These are phyloP conservation scores for Lasiodiplodia sp. DNA, from an alignment of 2,329 filamentous ascomycete genomes.

Conservation along the genomic window DNA sequence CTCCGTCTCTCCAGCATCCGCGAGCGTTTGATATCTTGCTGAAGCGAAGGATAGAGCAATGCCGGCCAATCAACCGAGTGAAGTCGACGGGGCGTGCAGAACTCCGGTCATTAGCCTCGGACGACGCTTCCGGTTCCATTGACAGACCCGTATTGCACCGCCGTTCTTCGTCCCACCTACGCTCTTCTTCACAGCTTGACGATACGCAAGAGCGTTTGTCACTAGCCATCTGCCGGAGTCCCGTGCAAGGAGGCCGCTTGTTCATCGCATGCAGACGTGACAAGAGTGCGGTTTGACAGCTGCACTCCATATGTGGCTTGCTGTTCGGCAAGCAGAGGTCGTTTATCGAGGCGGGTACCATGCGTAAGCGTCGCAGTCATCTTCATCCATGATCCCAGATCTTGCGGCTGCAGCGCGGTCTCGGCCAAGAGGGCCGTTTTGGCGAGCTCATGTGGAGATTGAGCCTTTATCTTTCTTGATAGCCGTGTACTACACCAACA, in stretches of 20 bases:
- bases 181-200: neutral
- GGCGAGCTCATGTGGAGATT: neutral
- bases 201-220: neutral
- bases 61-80: neutral
- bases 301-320: constrained; percentile 1
- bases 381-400: constrained; percentile 19
- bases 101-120: neutral
- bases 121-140: neutral
- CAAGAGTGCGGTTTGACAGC: constrained; percentile 15
- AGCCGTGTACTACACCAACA: neutral
- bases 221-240: neutral
- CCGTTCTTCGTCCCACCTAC: neutral
- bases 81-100: neutral
- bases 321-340: constrained; percentile 6
- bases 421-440: neutral
- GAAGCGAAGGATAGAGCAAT: neutral
- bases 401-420: constrained; percentile 1
- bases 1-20: neutral
- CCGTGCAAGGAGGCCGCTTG: constrained; percentile 5
- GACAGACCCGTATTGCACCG: neutral
- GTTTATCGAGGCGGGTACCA: neutral
- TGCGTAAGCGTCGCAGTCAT: constrained; percentile 13
- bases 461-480: neutral
- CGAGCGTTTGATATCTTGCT: neutral
- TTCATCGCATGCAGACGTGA: neutral